These are phyloP conservation scores for Tetrapisispora iriomotensis DNA, from an alignment of 805 yeast genomes.

Conservation along the genomic window DNA sequence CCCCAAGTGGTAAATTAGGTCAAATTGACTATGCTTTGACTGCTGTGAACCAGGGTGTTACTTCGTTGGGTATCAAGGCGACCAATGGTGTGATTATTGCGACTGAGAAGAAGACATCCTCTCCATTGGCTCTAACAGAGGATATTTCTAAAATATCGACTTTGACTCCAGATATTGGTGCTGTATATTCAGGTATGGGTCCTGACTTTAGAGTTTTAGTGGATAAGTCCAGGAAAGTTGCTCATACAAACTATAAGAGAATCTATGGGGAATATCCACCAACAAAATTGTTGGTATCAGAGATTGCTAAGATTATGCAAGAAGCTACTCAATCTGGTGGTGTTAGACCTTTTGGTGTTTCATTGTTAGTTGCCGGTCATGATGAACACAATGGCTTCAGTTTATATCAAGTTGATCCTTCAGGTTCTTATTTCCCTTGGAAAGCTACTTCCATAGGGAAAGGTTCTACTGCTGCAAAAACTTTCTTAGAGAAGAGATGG, in stretches of 20 bases:
- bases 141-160: slow-evolving; percentile 67
- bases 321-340: slow-evolving; percentile 99
- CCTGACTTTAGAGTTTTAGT: slow-evolving; percentile 94
- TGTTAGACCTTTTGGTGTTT: slow-evolving; percentile 97
- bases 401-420: slow-evolving; percentile 94
- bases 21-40: slow-evolving; percentile 97
- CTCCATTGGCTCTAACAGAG: slow-evolving; percentile 66
- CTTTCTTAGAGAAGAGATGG: slow-evolving; percentile 96
- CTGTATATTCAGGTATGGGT: slow-evolving; percentile 97
- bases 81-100: slow-evolving; percentile 95
- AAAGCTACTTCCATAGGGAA: slow-evolving; percentile 98
- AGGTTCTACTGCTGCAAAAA: slow-evolving; percentile 92
- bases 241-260: slow-evolving; percentile 88
- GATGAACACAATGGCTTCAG: slow-evolving; percentile 69
- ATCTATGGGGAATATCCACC: slow-evolving; percentile 96
- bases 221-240: slow-evolving; percentile 85
- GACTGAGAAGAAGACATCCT: slow-evolving; percentile 84
- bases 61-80: slow-evolving; percentile 89
- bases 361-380: slow-evolving; percentile 86
- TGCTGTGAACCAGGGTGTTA: slow-evolving; percentile 96
- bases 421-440: slow-evolving; percentile 98
- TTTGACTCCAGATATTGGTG: slow-evolving; percentile 91
- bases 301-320: slow-evolving; percentile 93
- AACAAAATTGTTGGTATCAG: slow-evolving; percentile 84
- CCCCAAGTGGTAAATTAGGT: slow-evolving; percentile 96